phyloP scores from a whole-genome alignment of 202 grass and related monocot genomes.

The Panicum hallii region DNA sequence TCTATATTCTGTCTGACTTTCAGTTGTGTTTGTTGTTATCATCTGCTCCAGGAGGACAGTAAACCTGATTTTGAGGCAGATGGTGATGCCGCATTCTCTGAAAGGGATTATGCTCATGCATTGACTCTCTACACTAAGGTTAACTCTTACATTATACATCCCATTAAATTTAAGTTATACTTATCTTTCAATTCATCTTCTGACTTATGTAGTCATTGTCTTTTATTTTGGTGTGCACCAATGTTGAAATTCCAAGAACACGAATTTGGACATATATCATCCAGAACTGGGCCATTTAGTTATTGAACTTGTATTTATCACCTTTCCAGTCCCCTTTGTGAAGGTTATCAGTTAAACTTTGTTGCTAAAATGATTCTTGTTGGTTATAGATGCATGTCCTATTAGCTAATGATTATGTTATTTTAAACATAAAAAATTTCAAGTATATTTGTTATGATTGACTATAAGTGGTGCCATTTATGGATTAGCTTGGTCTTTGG shows the following conservation, averaged over 20 bases:
- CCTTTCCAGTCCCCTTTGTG: neutral
- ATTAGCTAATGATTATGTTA: neutral
- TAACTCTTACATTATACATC: neutral
- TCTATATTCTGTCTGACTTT: slow-evolving; percentile 8
- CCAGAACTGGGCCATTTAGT: neutral
- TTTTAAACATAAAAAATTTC: neutral
- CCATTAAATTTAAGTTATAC: neutral
- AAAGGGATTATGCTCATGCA: slow-evolving; percentile 30
- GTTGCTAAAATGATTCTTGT: too few species aligned
- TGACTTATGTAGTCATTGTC: neutral
- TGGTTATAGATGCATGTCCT: neutral
- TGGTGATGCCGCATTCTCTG: neutral
- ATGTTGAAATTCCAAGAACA: neutral
- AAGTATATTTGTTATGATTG: neutral
- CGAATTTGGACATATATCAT: neutral
- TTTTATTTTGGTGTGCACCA: neutral
- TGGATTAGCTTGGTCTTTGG: slow-evolving; percentile 1
- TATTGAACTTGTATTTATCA: neutral
- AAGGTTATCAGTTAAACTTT: too few species aligned
- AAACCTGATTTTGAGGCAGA: slow-evolving; percentile 22
- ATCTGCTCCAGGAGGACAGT: slow-evolving; percentile 12
- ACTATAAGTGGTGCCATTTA: neutral
- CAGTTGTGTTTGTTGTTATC: neutral
- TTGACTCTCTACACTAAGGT: slow-evolving; percentile 9
- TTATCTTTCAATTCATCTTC: neutral